Base-by-base conservation (phyloP, 305 asterid species). In the Solanum hybrid region DNA sequence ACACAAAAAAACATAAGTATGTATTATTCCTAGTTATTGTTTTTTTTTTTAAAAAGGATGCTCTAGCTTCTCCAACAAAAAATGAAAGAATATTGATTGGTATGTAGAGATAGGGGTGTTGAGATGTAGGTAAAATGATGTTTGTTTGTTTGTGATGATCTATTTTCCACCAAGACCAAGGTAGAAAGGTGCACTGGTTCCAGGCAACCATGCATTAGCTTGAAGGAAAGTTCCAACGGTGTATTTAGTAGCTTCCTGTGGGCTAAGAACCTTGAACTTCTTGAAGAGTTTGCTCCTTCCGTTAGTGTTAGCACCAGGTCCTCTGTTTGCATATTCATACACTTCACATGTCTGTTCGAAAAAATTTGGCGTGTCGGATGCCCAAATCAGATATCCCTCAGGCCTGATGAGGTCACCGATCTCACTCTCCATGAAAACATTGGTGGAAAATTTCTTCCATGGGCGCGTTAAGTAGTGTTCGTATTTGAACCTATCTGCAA, bases 331-430 rank as follows among this genome's bases (percentile, higher is more conserved):
- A 31, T 69, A 93, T 91, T 96, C 99, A 4, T 56, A 89, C 86
- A 89, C 88, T 17, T 87, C 10, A 72, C 95, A 91, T 0, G 93
- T 94, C 35, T 90, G 72, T 79, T 96, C 93, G 87, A 73, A 60
- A 60, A 3, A 1, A 85, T 17, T 5, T 78, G 12, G 37, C 1
- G 79, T 81, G 26, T 0, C 92, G 4, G 2, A 0, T 0, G 10
- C 92, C 96, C 96, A 95, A 1, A 38, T 5, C 76, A 85, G 40
- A 87, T 76, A 92, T 0, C 98, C 99, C 86, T 92, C 95, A 0
- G 98, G 98, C 8, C 93, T 79, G 42, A 96, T 93, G 17, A 95
- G 87, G 32, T 96, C 99, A 0, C 95, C 99, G 9, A 95, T 13
- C 72, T 93, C 94, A 35, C 90, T 86, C 91, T 94, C 94, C 95